Percentiles rank a stretch among this genome's conserved stretches.
These are phyloP conservation scores for Wickerhamiella vanderwaltii DNA, from an alignment of 805 yeast genomes.

Conservation along the genomic window DNA sequence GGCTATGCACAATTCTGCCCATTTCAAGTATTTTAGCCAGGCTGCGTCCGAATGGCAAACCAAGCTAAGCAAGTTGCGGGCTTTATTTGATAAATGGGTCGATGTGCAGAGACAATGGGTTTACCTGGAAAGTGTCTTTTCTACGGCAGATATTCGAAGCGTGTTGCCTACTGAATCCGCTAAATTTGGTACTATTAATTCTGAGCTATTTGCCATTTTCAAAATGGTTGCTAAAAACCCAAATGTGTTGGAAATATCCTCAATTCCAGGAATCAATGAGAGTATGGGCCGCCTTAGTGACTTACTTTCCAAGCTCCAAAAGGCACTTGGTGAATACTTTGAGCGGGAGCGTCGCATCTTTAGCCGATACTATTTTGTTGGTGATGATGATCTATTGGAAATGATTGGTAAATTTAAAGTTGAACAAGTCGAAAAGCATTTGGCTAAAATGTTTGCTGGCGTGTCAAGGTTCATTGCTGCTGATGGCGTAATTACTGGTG, in stretches of 20 bases:
- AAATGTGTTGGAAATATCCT: slow-evolving; percentile 42
- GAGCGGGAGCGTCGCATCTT: slow-evolving; percentile 67
- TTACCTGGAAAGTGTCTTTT: slow-evolving; percentile 67
- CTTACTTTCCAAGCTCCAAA: slow-evolving; percentile 45
- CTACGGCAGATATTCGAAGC: slow-evolving; percentile 44
- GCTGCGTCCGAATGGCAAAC: slow-evolving; percentile 44
- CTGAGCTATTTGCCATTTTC: slow-evolving; percentile 46
- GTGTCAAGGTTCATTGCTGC: slow-evolving; percentile 35
- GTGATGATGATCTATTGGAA: slow-evolving; percentile 80
- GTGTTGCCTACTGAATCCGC: slow-evolving; percentile 58
- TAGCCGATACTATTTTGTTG: slow-evolving; percentile 76
- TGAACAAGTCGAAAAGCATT: slow-evolving; percentile 42
- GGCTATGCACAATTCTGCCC: slow-evolving; percentile 62
- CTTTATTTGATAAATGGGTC: slow-evolving; percentile 56
- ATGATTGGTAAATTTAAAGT: slow-evolving; percentile 47
- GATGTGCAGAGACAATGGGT: slow-evolving; percentile 86
- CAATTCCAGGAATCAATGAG: slow-evolving; percentile 37
- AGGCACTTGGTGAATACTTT: slow-evolving; percentile 61
- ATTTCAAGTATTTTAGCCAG: slow-evolving; percentile 47
- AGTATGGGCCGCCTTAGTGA: slow-evolving; percentile 42
- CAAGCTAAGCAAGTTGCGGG: slow-evolving; percentile 39
- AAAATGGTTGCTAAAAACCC: slow-evolving; percentile 38
- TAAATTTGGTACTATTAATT: slow-evolving; percentile 49
- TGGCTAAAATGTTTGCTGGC: slow-evolving; percentile 64
- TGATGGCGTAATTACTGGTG: slow-evolving; percentile 31